Evolutionary conservation across 2,329 filamentous ascomycete genomes (phyloP).

Genomic region (Coniochaeta sp.): DNA sequence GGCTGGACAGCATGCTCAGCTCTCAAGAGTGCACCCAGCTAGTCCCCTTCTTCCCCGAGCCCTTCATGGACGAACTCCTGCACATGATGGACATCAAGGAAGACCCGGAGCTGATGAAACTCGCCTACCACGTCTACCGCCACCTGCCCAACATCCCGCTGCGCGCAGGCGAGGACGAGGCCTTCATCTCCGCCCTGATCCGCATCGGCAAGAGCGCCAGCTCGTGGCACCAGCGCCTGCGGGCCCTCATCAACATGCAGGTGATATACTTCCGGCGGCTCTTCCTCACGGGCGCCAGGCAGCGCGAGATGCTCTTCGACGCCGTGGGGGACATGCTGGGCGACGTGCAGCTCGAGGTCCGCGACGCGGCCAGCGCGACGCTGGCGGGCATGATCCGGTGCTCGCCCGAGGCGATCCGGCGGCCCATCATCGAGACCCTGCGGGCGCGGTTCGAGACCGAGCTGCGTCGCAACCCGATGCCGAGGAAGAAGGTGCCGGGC

Average conservation of each 20-base stretch:
- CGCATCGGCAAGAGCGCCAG: conserved; percentile 75
- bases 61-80: conserved; percentile 85
- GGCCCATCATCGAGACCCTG: conserved; percentile 66
- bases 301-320: conserved; percentile 76
- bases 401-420: conserved; percentile 73
- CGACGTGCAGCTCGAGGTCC: conserved; percentile 87
- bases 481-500: conserved; percentile 58
- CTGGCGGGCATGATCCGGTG: conserved; percentile 97
- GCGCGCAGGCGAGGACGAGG: conserved; percentile 72
- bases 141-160: conserved; percentile 95
- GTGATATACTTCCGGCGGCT: conserved; percentile 96
- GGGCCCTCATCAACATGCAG: conserved; percentile 96
- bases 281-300: conserved; percentile 69
- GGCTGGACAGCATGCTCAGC: conserved; percentile 86
- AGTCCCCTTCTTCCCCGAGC: conserved; percentile 80
- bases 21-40: conserved; percentile 91
- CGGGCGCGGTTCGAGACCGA: conserved; percentile 72
- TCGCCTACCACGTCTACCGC: conserved; percentile 94
- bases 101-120: conserved; percentile 86
- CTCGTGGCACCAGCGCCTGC: conserved; percentile 92
- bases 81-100: conserved; percentile 99
- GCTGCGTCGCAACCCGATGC: conserved; percentile 78
- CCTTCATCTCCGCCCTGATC: conserved; percentile 80
- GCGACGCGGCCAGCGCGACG: conserved; percentile 84
- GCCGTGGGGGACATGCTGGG: conserved; percentile 95